These are phyloP conservation scores for Butyriboletus appendiculatus DNA, from an alignment of 1,284 basidiomycete genomes.

Conservation along the genomic window DNA sequence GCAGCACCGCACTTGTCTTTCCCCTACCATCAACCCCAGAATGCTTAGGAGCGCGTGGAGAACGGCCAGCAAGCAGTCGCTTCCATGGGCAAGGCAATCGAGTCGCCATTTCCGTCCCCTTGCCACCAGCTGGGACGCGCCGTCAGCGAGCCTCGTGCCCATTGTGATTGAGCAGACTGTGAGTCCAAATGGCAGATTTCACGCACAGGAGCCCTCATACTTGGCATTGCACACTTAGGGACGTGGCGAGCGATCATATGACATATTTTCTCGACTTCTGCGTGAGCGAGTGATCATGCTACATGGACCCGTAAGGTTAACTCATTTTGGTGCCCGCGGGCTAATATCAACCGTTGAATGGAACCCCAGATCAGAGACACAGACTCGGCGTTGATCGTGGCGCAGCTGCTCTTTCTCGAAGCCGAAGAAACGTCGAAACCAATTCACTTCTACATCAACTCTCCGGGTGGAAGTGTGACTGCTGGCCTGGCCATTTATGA, in stretches of 20 bases:
- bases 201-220: slow-evolving; percentile 14
- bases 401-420: slow-evolving; percentile 91
- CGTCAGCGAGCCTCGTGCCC: slow-evolving; percentile 70
- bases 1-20: background rate
- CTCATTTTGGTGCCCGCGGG: slow-evolving; percentile 11
- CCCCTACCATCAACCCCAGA: slow-evolving; percentile 3
- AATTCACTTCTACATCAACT: slow-evolving; percentile 94
- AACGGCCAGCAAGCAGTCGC: slow-evolving; percentile 20
- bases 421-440: slow-evolving; percentile 91
- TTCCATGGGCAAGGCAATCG: slow-evolving; percentile 13
- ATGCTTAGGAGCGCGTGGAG: slow-evolving; percentile 31
- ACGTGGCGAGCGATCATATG: slow-evolving; percentile 90
- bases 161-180: slow-evolving; percentile 95
- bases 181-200: slow-evolving; percentile 25
- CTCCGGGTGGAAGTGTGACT: slow-evolving; percentile 91
- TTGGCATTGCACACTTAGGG: slow-evolving; percentile 51
- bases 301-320: slow-evolving; percentile 75
- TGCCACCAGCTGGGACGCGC: slow-evolving; percentile 43
- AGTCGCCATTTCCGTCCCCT: slow-evolving; percentile 52
- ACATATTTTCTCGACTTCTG: slow-evolving; percentile 90
- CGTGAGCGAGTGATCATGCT: slow-evolving; percentile 93
- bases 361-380: slow-evolving; percentile 74
- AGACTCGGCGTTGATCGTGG: slow-evolving; percentile 82
- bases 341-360: slow-evolving; percentile 15
- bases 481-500: slow-evolving; percentile 95